These are phyloP conservation scores for Circinella umbellata DNA, from an alignment of 371 early-diverging fungal genomes.

Conservation along the genomic window DNA sequence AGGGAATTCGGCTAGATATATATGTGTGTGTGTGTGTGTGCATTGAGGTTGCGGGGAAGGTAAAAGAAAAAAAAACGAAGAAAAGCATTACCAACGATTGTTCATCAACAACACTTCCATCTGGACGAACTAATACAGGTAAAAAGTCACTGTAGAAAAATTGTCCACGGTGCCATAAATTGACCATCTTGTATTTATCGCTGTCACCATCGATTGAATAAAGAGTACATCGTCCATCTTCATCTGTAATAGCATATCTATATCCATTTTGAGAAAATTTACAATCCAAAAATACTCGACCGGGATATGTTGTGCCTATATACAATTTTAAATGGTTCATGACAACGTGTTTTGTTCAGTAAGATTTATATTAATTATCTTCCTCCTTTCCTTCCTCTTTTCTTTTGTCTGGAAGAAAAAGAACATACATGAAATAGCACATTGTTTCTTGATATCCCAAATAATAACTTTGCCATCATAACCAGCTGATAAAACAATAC, in stretches of 20 bases:
- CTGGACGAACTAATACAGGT: conserved; percentile 64
- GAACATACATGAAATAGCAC: conserved; percentile 30
- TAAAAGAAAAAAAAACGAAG: too few species aligned
- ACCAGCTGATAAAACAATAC: conserved; percentile 78
- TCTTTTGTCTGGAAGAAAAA: not conserved
- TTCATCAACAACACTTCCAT: conserved; percentile 77
- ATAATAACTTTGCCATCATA: conserved; percentile 86
- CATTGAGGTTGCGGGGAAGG: too few species aligned
- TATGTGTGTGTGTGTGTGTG: too few species aligned
- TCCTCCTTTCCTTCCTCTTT: not conserved
- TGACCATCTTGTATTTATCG: conserved; percentile 62
- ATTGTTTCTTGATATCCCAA: conserved; percentile 66
- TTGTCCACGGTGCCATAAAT: conserved; percentile 71
- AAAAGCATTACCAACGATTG: conserved; percentile 48
- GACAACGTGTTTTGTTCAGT: too few species aligned
- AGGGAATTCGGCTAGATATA: too few species aligned
- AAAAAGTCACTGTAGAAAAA: conserved; percentile 78
- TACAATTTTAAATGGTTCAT: not conserved
- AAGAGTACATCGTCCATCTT: conserved; percentile 70
- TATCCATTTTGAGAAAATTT: conserved; percentile 62
- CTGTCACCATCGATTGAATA: conserved; percentile 68
- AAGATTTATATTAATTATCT: not conserved
- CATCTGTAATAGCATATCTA: conserved; percentile 72
- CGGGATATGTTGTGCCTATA: conserved; percentile 27
- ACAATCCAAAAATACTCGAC: conserved; percentile 51